These are phyloP conservation scores for Rhizopogon salebrosus DNA, from an alignment of 768 basidiomycete species.

Conservation along the genomic window DNA sequence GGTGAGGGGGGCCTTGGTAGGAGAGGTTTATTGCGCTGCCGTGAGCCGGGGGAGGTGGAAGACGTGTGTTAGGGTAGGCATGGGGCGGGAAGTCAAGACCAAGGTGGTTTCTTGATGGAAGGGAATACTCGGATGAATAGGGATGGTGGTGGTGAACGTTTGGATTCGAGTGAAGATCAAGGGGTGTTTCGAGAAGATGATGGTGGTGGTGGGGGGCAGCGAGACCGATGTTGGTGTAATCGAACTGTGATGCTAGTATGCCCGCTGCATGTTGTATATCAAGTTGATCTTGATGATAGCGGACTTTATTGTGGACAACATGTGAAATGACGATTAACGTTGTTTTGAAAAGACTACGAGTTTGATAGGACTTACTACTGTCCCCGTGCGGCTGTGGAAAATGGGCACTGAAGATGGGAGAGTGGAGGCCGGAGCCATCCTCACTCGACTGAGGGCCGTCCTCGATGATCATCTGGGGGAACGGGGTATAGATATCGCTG, in stretches of 20 bases:
- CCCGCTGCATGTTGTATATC: slow-evolving; percentile 44
- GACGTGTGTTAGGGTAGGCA: slow-evolving; percentile 36
- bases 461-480: slow-evolving; percentile 51
- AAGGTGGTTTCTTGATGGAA: slow-evolving; percentile 43
- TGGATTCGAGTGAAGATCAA: slow-evolving; percentile 38
- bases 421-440: slow-evolving; percentile 71
- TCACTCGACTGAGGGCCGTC: slow-evolving; percentile 70
- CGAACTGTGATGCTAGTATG: slow-evolving; percentile 48
- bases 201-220: slow-evolving; percentile 32
- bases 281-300: slow-evolving; percentile 45
- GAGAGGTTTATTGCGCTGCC: slow-evolving; percentile 8
- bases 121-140: slow-evolving; percentile 37
- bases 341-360: slow-evolving; percentile 41
- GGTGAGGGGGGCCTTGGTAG: slow-evolving; percentile 20
- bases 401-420: slow-evolving; percentile 55
- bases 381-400: slow-evolving; percentile 43
- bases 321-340: slow-evolving; percentile 31
- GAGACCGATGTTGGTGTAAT: slow-evolving; percentile 37
- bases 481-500: slow-evolving; percentile 54
- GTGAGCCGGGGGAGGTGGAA: slow-evolving; percentile 29
- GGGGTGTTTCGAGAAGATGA: slow-evolving; percentile 41
- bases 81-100: slow-evolving; percentile 39
- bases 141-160: slow-evolving; percentile 28
- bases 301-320: slow-evolving; percentile 60
- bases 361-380: slow-evolving; percentile 43